phyloP scores from a whole-genome alignment of 305 asterid species.

The Solanum chacoense region DNA sequence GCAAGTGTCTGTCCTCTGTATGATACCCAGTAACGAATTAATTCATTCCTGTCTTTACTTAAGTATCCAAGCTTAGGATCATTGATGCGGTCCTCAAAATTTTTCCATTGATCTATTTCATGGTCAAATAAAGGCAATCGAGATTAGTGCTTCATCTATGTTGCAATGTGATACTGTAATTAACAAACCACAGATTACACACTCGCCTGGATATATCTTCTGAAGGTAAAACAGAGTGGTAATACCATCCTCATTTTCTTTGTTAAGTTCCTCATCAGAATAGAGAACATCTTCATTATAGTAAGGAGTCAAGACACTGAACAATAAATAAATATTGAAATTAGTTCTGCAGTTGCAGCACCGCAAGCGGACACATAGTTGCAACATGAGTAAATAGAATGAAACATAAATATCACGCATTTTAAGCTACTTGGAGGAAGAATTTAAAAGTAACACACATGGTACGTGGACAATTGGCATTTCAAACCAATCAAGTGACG shows the following conservation, averaged over 20 bases:
- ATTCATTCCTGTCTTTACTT: constrained; percentile 44
- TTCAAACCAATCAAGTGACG: background rate
- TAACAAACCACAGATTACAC: constrained; percentile 4
- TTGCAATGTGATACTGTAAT: constrained; percentile 1
- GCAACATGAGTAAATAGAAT: background rate
- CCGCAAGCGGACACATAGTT: background rate
- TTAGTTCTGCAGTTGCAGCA: constrained; percentile 11
- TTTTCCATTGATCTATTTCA: constrained; percentile 74
- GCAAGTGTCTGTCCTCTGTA: constrained; percentile 98
- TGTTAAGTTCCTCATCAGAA: constrained; percentile 83
- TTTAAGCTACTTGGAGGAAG: background rate
- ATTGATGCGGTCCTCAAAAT: constrained; percentile 58
- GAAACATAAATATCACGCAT: background rate
- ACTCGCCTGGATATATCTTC: constrained; percentile 89
- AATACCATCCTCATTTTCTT: constrained; percentile 94
- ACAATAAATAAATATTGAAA: constrained; percentile 15
- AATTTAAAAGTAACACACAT: background rate
- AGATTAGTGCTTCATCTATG: background rate
- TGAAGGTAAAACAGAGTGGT: constrained; percentile 84
- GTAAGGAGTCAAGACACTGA: constrained; percentile 95
- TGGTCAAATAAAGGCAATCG: constrained; percentile 7
- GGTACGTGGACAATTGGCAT: background rate
- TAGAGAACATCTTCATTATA: constrained; percentile 85
- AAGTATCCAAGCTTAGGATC: constrained; percentile 40
- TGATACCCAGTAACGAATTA: constrained; percentile 89